Conservation (phyloP, 1,139 yeast species). For the Sugiyamaella paludigena region DNA sequence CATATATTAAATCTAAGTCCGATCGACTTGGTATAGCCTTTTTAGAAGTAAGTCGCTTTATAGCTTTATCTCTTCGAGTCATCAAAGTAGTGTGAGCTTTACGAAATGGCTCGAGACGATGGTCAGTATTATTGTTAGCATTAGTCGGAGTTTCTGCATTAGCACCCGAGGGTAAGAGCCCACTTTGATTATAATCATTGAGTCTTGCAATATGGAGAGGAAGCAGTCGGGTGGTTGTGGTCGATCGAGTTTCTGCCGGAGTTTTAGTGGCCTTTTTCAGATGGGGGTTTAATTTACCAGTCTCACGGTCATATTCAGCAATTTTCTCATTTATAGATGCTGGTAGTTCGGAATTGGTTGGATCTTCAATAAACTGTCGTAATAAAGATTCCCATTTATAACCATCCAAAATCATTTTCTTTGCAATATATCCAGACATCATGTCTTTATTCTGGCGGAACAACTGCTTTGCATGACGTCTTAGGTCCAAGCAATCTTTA, state of each 20-base stretch:
- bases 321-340: not conserved
- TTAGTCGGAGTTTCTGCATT: constrained; percentile 4
- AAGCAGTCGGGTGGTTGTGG: not conserved
- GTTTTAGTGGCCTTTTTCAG: no score
- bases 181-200: constrained; percentile 11
- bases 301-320: not conserved
- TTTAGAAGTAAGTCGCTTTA: not conserved
- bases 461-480: constrained; percentile 1
- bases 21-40: constrained; percentile 10
- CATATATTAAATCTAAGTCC: constrained; percentile 20
- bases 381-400: constrained; percentile 22
- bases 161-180: not conserved
- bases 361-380: constrained; percentile 12
- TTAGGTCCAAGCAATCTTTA: constrained; percentile 1
- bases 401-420: constrained; percentile 20
- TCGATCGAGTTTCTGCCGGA: not conserved
- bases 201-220: constrained; percentile 6
- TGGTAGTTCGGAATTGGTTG: not conserved
- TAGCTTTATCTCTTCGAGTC: constrained; percentile 13
- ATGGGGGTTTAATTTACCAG: no score
- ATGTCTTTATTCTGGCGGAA: constrained; percentile 9
- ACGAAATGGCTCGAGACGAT: constrained; percentile 11
- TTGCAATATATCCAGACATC: constrained; percentile 21
- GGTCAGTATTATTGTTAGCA: not conserved
- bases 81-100: constrained; percentile 10